phyloP scores from a whole-genome alignment of 768 basidiomycete genomes.

The Pleurotus platypus region DNA sequence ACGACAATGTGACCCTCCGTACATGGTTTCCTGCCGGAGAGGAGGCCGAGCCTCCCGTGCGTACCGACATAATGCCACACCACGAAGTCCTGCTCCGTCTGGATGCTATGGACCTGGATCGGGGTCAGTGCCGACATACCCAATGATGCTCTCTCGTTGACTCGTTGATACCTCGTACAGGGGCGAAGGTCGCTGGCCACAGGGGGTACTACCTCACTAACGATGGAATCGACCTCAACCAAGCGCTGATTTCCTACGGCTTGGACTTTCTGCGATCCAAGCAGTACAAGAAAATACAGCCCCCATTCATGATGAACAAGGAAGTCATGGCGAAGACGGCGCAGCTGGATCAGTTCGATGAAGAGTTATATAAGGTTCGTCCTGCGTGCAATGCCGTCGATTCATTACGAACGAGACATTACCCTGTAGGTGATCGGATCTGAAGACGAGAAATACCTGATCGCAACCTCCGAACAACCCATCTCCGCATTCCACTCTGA shows the following conservation, averaged over 20 bases:
- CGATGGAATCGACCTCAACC: slow-evolving; percentile 96
- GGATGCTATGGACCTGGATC: slow-evolving; percentile 95
- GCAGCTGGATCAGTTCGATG: slow-evolving; percentile 97
- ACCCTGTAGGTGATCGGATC: slow-evolving; percentile 67
- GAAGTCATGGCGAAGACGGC: slow-evolving; percentile 97
- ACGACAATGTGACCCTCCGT: slow-evolving; percentile 80
- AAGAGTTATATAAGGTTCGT: slow-evolving; percentile 91
- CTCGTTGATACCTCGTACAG: slow-evolving; percentile 29
- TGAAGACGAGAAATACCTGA: slow-evolving; percentile 97
- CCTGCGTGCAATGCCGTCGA: too few species aligned
- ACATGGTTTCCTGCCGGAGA: slow-evolving; percentile 87
- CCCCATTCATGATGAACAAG: slow-evolving; percentile 98
- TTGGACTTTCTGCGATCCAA: slow-evolving; percentile 85
- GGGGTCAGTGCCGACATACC: slow-evolving; percentile 50
- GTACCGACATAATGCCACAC: slow-evolving; percentile 85
- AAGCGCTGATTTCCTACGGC: slow-evolving; percentile 91
- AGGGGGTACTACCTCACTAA: slow-evolving; percentile 94
- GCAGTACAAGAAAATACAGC: slow-evolving; percentile 91
- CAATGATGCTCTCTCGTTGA: neutral
- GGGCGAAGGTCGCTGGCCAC: slow-evolving; percentile 91
- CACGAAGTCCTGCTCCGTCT: slow-evolving; percentile 93
- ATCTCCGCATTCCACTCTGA: slow-evolving; percentile 94
- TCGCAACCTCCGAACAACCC: slow-evolving; percentile 98
- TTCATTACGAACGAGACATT: too few species aligned
- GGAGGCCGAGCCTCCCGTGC: slow-evolving; percentile 66